phyloP scores from a whole-genome alignment of 495 filamentous ascomycete species.

The Thozetella sp. region DNA sequence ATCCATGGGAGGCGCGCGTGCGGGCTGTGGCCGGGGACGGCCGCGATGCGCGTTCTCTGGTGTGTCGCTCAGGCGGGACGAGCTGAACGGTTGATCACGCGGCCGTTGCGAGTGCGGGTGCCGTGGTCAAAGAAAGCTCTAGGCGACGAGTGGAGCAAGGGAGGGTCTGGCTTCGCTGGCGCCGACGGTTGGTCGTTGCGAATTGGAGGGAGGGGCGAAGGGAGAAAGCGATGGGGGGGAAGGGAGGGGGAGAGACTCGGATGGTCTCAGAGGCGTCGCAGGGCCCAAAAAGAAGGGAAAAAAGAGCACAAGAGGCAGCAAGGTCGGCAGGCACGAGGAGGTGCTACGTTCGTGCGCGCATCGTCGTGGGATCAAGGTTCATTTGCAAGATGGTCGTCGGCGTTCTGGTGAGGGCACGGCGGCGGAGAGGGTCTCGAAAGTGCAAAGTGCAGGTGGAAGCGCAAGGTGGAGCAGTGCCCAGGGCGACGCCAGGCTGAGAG shows the following conservation, averaged over 20 bases:
- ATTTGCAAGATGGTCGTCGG: not conserved
- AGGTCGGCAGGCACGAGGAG: not conserved
- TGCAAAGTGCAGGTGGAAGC: not conserved
- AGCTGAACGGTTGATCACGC: not conserved
- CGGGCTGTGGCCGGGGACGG: not conserved
- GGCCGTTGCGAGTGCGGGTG: not conserved
- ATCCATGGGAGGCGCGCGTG: slow-evolving; percentile 39
- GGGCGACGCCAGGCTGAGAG: not conserved
- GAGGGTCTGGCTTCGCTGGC: not conserved
- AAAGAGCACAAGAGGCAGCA: not conserved
- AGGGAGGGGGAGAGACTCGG: too few relatives aligned
- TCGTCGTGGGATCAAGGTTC: too few relatives aligned
- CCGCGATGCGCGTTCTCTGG: not conserved
- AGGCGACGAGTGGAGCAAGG: not conserved
- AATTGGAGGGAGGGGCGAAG: not conserved
- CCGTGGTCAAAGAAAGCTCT: not conserved
- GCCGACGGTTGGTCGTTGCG: not conserved
- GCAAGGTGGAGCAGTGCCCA: not conserved
- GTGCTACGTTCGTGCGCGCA: too few relatives aligned
- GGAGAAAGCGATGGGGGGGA: too few relatives aligned
- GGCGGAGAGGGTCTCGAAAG: slow-evolving; percentile 1
- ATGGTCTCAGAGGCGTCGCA: not conserved
- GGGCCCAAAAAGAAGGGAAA: not conserved
- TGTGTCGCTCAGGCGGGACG: not conserved
- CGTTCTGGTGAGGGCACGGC: not conserved